Conservation (phyloP, 1,139 yeast genomes). For the Pichia sp. region DNA sequence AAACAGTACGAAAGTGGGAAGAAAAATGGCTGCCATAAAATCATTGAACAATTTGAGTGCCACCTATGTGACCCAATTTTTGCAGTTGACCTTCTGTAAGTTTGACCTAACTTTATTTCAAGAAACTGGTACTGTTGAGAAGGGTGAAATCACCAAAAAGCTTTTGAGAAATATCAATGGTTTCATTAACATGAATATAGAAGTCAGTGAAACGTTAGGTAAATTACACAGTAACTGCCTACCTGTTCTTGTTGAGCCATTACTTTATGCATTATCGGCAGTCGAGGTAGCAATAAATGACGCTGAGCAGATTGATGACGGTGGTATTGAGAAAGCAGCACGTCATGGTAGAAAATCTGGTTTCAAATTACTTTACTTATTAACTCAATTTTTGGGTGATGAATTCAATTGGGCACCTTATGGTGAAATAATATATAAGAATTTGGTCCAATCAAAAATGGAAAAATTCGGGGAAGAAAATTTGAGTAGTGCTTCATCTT, state of each 20-base stretch:
- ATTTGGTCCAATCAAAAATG: conserved; percentile 64
- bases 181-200: conserved; percentile 62
- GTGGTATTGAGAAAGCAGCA: conserved; percentile 42
- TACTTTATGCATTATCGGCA: conserved; percentile 52
- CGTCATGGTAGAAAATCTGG: conserved; percentile 57
- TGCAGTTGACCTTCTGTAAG: conserved; percentile 57
- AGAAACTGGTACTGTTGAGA: conserved; percentile 23
- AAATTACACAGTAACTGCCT: conserved; percentile 49
- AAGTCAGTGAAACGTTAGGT: conserved; percentile 61
- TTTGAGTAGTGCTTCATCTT: conserved; percentile 75
- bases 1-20: conserved; percentile 67
- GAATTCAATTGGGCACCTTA: conserved; percentile 53
- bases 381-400: conserved; percentile 46
- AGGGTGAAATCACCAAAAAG: conserved; percentile 24
- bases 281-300: conserved; percentile 47
- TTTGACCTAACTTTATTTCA: conserved; percentile 41
- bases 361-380: conserved; percentile 49
- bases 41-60: conserved; percentile 61
- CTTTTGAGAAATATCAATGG: conserved; percentile 60
- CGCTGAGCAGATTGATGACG: conserved; percentile 27
- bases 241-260: conserved; percentile 51
- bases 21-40: conserved; percentile 72
- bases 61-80: conserved; percentile 52
- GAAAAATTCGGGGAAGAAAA: conserved; percentile 67
- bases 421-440: conserved; percentile 46